Base-by-base conservation (phyloP, 305 asterid genomes). In the Fraxinus sp. region DNA sequence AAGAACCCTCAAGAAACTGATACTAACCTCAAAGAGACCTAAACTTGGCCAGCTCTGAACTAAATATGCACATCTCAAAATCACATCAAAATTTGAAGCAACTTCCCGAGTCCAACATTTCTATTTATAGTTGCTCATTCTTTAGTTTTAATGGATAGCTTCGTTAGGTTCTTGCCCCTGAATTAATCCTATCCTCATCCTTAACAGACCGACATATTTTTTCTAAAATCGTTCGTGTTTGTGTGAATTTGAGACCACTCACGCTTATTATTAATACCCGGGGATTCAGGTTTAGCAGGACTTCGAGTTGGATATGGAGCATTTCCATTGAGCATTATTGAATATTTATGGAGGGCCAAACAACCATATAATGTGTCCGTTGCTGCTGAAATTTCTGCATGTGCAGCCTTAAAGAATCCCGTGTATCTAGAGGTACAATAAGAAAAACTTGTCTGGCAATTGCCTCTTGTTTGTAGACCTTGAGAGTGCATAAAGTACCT, bases 311-410 rank as follows among this genome's bases (percentile, higher is more conserved):
- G 99, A 76, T 96, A 96, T 75, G 99, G 98, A 81, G 95, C 98
- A 78, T 96, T 96, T 86, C 99, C 99, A 6, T 85, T 82, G 84
- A 94, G 98, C 92, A 92, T 94, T 30, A 96, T 96, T 72, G 92
- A 94, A 81, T 96, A 90, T 86, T 87, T 96, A 32, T 96, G 99
- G 99, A 90, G 98, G 87, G 98, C 99, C 77, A 96, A 96, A 85
- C 99, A 96, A 84, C 99, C 98, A 18, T 96, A 96, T 87, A 94
- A 96, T 70, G 98, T 94, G 85, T 96, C 99, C 36, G 98, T 91
- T 79, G 99, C 97, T 72, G 98, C 99, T 41, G 92, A 91, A 87
- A 83, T 91, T 72, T 86, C 92, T 57, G 92, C 94, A 41, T 89
- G 94, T 75, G 92, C 94, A 2, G 94, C 92, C 5, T 52, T 91